Evolutionary conservation across 768 basidiomycete species (phyloP).

Genomic region (Mycena venus): DNA sequence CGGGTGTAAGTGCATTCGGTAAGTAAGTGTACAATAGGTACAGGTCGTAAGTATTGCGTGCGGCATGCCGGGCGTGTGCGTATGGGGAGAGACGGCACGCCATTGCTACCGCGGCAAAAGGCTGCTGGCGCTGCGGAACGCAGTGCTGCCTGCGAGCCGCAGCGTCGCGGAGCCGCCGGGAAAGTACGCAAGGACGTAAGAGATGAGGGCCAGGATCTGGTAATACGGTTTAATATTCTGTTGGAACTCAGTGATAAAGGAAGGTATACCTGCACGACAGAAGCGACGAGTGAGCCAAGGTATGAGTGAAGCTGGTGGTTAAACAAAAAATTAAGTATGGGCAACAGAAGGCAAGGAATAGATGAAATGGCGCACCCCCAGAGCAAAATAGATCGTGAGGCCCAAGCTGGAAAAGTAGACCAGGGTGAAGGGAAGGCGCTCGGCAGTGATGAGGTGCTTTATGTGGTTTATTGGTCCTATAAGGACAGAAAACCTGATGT

Average conservation of each 20-base stretch:
- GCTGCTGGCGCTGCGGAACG: conserved; percentile 86
- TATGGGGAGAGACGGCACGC: background rate
- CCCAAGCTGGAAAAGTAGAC: conserved; percentile 88
- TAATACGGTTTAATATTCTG: background rate
- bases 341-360: background rate
- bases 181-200: conserved; percentile 96
- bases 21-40: background rate
- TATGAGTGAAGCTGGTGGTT: conserved; percentile 90
- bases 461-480: conserved; percentile 93
- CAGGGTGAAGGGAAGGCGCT: conserved; percentile 86
- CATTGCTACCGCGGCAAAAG: conserved; percentile 78
- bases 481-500: conserved; percentile 80
- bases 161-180: conserved; percentile 90
- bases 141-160: conserved; percentile 83
- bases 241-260: background rate
- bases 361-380: conserved; percentile 72
- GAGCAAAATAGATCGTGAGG: conserved; percentile 91
- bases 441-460: conserved; percentile 87
- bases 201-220: conserved; percentile 85
- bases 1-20: background rate
- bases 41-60: conserved; percentile 1
- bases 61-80: background rate
- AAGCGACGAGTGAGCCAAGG: conserved; percentile 86
- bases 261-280: conserved; percentile 77
- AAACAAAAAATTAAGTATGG: background rate